Percentiles rank a stretch among this genome's conserved stretches.
Evolutionary conservation across 2,329 filamentous ascomycete genomes (phyloP).

Genomic region (Beauveria sp.): DNA sequence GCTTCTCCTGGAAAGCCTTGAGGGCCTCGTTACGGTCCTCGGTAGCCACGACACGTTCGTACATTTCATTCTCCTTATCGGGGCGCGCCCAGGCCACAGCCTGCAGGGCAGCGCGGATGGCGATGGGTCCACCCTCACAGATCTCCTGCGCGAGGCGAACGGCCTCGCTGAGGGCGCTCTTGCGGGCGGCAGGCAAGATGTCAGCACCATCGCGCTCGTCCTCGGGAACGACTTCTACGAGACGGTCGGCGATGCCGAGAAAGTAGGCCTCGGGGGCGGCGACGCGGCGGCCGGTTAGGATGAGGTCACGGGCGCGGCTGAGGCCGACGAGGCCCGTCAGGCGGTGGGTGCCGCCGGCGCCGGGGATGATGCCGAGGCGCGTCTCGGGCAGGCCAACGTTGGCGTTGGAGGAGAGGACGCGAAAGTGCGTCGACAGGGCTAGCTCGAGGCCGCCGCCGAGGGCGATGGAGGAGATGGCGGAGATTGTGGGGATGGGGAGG

Average conservation of each 20-base stretch:
- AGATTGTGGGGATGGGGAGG: constrained; percentile 84
- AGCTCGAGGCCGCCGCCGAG: constrained; percentile 92
- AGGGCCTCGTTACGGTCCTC: constrained; percentile 86
- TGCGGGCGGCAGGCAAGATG: constrained; percentile 52
- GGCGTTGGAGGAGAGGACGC: constrained; percentile 74
- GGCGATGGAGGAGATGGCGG: constrained; percentile 75
- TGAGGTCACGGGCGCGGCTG: constrained; percentile 75
- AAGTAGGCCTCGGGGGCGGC: constrained; percentile 82
- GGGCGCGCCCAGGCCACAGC: constrained; percentile 69
- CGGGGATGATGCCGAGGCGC: constrained; percentile 85
- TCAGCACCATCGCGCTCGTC: constrained; percentile 34
- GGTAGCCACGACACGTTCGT: constrained; percentile 73
- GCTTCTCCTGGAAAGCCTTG: constrained; percentile 66
- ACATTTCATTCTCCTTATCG: constrained; percentile 78
- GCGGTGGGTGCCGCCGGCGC: constrained; percentile 86
- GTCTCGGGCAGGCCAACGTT: constrained; percentile 84
- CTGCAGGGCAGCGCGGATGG: constrained; percentile 68
- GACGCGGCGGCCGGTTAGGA: constrained; percentile 84
- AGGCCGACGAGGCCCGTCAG: constrained; percentile 76
- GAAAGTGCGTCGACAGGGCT: constrained; percentile 80
- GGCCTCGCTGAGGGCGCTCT: constrained; percentile 65
- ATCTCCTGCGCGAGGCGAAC: constrained; percentile 76
- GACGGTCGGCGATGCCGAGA: constrained; percentile 79
- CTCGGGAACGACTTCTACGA: constrained; percentile 69
- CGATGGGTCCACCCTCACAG: constrained; percentile 81